A percentile compares a stretch with the other conserved stretches of the same genome.
Evolutionary conservation across 352 stramenopile genomes (phyloP).

Genomic region (Plasmopara muralis): DNA sequence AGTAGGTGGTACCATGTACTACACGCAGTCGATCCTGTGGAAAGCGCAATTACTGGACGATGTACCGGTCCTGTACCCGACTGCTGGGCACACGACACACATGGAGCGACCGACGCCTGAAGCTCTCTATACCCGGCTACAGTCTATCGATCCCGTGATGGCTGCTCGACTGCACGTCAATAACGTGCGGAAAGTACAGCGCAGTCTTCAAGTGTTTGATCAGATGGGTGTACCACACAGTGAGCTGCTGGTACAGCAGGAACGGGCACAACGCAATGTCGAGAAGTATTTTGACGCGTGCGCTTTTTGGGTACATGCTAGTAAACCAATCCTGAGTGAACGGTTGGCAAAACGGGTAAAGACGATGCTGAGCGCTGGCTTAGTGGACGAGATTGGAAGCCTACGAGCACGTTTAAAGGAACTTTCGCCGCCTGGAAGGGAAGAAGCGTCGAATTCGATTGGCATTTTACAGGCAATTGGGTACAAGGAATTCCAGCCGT

Average conservation of each 20-base stretch:
- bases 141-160: slow-evolving; percentile 77
- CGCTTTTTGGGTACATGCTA: slow-evolving; percentile 81
- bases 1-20: slow-evolving; percentile 91
- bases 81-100: slow-evolving; percentile 7
- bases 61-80: slow-evolving; percentile 24
- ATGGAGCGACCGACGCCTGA: slow-evolving; percentile 34
- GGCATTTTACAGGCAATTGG: slow-evolving; percentile 86
- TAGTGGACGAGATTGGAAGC: slow-evolving; percentile 72
- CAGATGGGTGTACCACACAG: slow-evolving; percentile 75
- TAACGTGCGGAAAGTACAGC: slow-evolving; percentile 82
- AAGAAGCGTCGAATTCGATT: slow-evolving; percentile 40
- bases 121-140: slow-evolving; percentile 52
- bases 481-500: slow-evolving; percentile 87
- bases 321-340: slow-evolving; percentile 49
- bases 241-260: slow-evolving; percentile 53
- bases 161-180: slow-evolving; percentile 76
- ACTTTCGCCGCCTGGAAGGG: slow-evolving; percentile 28
- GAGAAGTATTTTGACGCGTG: slow-evolving; percentile 75
- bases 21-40: slow-evolving; percentile 88
- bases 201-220: slow-evolving; percentile 79
- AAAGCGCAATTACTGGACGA: slow-evolving; percentile 82
- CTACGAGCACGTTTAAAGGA: slow-evolving; percentile 43
- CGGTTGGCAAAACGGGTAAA: slow-evolving; percentile 67
- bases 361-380: slow-evolving; percentile 69
- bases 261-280: slow-evolving; percentile 32